Base-by-base conservation (phyloP, 129 eudicot species). In the Arctium minus region DNA sequence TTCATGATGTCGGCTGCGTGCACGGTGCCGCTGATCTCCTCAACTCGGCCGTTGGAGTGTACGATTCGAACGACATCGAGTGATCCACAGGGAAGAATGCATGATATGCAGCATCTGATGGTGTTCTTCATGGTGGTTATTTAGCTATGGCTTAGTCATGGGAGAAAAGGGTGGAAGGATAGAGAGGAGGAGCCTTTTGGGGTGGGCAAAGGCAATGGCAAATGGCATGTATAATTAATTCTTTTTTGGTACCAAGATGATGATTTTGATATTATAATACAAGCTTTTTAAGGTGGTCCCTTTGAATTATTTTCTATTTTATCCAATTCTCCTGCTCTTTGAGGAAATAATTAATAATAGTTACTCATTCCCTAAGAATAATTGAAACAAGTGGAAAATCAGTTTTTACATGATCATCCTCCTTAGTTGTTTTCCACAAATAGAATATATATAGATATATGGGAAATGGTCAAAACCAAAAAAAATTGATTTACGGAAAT, bases 21-120 rank as follows among this genome's bases (percentile, higher is more conserved):
- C 2, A 89, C 79, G 2, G 83, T 44, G 75, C 91, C 89, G 30
- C 88, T 76, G 74, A 91, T 80, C 38, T 91, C 94, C 71, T 91
- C 92, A 0, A 91, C 92, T 3, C 79, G 88, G 27, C 94, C 94
- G 78, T 91, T 87, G 3, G 92, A 18, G 71, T 91, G 94, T 7
- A 91, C 92, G 72, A 91, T 89, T 27, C 94, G 82, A 81, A 91
- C 87, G 62, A 91, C 94, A 76, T 91, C 94, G 10, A 91, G 90
- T 0, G 88, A 83, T 0, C 94, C 94, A 42, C 94, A 91, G 17
- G 94, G 94, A 39, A 91, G 92, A 81, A 91, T 91, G 88, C 94
- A 91, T 22, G 94, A 91, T 69, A 91, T 87, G 89, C 92, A 91
- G 75, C 94, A 91, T 75, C 92, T 91, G 27, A 91, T 87, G 27